These are phyloP conservation scores for Tagetes erecta DNA, from an alignment of 129 eudicot genomes.

Conservation along the genomic window DNA sequence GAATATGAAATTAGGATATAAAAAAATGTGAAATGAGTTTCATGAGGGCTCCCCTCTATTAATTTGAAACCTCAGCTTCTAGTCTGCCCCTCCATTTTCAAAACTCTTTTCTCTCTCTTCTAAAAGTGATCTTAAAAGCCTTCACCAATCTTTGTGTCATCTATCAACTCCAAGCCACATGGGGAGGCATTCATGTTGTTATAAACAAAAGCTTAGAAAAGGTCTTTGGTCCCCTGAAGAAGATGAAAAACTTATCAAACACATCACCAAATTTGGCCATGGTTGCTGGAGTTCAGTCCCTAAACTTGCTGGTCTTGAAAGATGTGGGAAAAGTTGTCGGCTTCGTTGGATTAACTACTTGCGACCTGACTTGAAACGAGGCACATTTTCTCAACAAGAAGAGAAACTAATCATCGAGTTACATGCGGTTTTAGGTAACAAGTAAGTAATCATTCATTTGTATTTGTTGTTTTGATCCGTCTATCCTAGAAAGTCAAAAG, in stretches of 20 bases:
- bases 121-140: conserved; percentile 33
- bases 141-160: conserved; percentile 19
- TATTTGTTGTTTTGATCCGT: neutral
- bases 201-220: conserved; percentile 94
- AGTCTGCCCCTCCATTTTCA: conserved; percentile 65
- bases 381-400: conserved; percentile 88
- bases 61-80: conserved; percentile 62
- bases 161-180: conserved; percentile 41
- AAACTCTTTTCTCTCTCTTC: conserved; percentile 39
- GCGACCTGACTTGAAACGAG: conserved; percentile 91
- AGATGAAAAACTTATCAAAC: conserved; percentile 91
- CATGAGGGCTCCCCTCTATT: conserved; percentile 51
- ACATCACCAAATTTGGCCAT: conserved; percentile 82
- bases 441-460: conserved; percentile 34
- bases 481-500: no score
- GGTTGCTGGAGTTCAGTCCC: conserved; percentile 99
- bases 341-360: conserved; percentile 93
- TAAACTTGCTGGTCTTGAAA: conserved; percentile 90
- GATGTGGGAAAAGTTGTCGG: conserved; percentile 95
- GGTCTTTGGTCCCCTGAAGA: conserved; percentile 99
- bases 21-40: conserved; percentile 22
- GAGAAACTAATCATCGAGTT: conserved; percentile 85
- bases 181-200: conserved; percentile 99
- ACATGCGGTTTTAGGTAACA: conserved; percentile 95
- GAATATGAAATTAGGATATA: neutral